Evolutionary conservation across 106 monocot genomes (phyloP), one percentile per base, ranked within the genome.

Genomic region (Narthecium ossifragum): DNA sequence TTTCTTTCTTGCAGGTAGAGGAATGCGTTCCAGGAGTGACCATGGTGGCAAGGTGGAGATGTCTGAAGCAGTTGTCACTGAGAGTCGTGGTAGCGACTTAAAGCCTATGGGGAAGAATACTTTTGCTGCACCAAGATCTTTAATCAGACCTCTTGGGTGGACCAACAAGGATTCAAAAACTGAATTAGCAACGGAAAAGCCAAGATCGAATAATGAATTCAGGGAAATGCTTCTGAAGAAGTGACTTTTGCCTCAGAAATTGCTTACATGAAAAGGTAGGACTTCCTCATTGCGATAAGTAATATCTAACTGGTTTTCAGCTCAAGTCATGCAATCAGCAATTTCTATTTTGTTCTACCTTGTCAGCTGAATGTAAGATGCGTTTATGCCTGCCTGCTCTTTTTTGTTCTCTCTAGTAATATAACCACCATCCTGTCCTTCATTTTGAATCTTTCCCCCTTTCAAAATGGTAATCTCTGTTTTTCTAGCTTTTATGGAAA

Each of bases 151-250:
- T 8, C 75, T 87, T 48, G 84, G 86, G 0, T 91, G 70, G 85
- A 72, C 43, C 23, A 66, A 53, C 43, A 82, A 67, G 50, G 77
- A 75, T 15, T 36, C 57, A 27, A 81, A 65, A 15, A 25, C 32
- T 30, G 73, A 77, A 54, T 74, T 53, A 58, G 53, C 46, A 45
- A 41, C 51, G 23, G 96, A 90, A 55, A 41, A 75, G 58, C 84
- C 78, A 31, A 90, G 86, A 66, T 90, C 90, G 15, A 98, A 98
- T 72, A 78, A 83, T 18, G 86, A 86, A 26, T 98, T 98, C 53
- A 83, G 90, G 68, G 65, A 80, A 29, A 66, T 86, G 71, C 61
- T 98, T 64, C 51, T 81, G 55, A 87, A 84, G 60, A 84, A 90
- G 55, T 96, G 69, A 86, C n/a, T n/a, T n/a, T n/a, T n/a, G n/a